Evolutionary conservation across 1,139 yeast species (phyloP).

Genomic region (Hanseniaspora uvarum): DNA sequence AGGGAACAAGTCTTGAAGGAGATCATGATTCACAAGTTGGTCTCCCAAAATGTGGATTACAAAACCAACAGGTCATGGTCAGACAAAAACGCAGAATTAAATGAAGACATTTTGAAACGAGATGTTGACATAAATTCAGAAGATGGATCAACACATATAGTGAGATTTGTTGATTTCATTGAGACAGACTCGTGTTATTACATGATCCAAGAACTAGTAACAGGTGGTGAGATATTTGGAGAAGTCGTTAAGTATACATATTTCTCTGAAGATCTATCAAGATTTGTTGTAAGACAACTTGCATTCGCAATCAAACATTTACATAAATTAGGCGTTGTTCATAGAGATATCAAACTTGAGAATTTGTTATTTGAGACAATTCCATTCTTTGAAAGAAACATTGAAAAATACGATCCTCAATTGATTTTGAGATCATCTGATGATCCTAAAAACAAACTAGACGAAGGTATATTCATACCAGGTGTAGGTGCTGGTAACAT

Average conservation of each 20-base stretch:
- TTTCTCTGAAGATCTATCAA: slow-evolving; percentile 71
- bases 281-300: slow-evolving; percentile 77
- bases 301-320: slow-evolving; percentile 72
- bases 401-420: slow-evolving; percentile 40
- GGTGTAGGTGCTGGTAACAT: slow-evolving; percentile 86
- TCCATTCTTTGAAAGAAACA: slow-evolving; percentile 32
- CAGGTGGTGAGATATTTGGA: slow-evolving; percentile 92
- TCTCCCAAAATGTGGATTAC: slow-evolving; percentile 20
- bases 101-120: slow-evolving; percentile 1
- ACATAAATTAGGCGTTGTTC: slow-evolving; percentile 81
- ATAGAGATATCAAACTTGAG: slow-evolving; percentile 92
- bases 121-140: slow-evolving; percentile 21
- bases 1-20: slow-evolving; percentile 56
- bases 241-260: slow-evolving; percentile 87
- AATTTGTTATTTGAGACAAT: slow-evolving; percentile 76
- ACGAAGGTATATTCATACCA: slow-evolving; percentile 73
- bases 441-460: slow-evolving; percentile 57
- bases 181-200: slow-evolving; percentile 61
- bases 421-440: slow-evolving; percentile 54
- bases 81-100: background rate
- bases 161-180: slow-evolving; percentile 56
- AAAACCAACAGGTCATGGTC: background rate
- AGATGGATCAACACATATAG: slow-evolving; percentile 56
- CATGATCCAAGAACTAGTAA: slow-evolving; percentile 71
- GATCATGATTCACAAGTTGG: slow-evolving; percentile 46